Percentiles rank a stretch among this genome's conserved stretches.
These are phyloP conservation scores for Logfia minima DNA, from an alignment of 129 eudicot species.

Conservation along the genomic window DNA sequence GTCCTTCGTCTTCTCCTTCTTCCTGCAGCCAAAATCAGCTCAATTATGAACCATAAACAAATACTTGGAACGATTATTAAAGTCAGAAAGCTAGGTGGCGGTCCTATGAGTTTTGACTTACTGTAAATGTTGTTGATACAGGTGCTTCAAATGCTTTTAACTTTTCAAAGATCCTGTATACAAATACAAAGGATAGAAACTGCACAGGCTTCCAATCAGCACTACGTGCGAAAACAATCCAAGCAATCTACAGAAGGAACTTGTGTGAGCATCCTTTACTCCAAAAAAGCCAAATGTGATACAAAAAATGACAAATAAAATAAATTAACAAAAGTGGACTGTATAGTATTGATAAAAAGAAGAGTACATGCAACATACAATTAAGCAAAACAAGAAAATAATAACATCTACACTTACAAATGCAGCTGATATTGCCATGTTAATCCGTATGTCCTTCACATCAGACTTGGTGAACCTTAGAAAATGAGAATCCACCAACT, in stretches of 20 bases:
- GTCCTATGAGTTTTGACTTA: conserved; percentile 37
- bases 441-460: conserved; percentile 64
- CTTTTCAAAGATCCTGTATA: conserved; percentile 88
- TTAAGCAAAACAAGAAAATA: neutral
- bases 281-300: conserved; percentile 3
- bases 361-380: neutral
- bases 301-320: no score
- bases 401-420: conserved; percentile 58
- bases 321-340: neutral
- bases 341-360: neutral
- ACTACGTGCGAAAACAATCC: conserved; percentile 61
- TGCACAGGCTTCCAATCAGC: conserved; percentile 93
- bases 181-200: conserved; percentile 64
- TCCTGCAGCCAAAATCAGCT: conserved; percentile 55
- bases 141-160: conserved; percentile 70
- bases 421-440: conserved; percentile 86
- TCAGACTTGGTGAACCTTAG: conserved; percentile 82
- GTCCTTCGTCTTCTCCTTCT: conserved; percentile 90
- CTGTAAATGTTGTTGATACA: conserved; percentile 58
- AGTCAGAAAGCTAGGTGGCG: neutral
- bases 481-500: conserved; percentile 23
- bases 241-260: conserved; percentile 65
- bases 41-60: neutral
- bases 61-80: conserved; percentile 9
- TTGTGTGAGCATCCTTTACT: neutral